Base-by-base conservation (phyloP, 495 filamentous ascomycete species). In the Parmelia sp. region DNA sequence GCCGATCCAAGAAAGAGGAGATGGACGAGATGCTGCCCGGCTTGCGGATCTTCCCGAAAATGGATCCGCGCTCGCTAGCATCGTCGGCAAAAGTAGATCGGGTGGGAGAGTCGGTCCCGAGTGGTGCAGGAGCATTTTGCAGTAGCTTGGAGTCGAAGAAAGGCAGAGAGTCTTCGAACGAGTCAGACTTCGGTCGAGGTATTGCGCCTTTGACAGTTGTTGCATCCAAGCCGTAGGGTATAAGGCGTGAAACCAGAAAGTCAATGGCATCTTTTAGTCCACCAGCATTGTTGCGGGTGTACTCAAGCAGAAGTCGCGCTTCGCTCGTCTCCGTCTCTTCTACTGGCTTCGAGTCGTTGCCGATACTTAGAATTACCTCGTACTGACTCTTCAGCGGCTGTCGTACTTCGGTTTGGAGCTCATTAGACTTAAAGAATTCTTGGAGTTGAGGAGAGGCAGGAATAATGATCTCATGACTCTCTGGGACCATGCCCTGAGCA, bases 61-160 rank as follows among this genome's bases (percentile, higher is more conserved):
- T 87, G 44, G 88, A 91, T 72, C 86, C 86, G 29, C 88, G 87
- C 72, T 92, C 88, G 64, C 87, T 86, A 67, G 84, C 86, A 62
- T 93, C 90, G 60, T 91, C 90, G 42, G 81, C 84, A 68, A 96
- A 96, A 55, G 82, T 87, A 27, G 88, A 83, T 45, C 86, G 84
- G 21, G 90, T 95, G 4, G 91, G 91, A 36, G 92, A 94, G 69
- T 96, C 92, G 5, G 90, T 92, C 19, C 83, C 80, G 29, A 92
- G 79, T 1, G 88, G 86, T 37, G 86, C 84, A 36, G 91, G 91
- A 14, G 90, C 90, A 71, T 92, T 89, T 74, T 97, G 95, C 40
- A 99, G 81, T 39, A 99, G 78, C 77, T 97, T 97, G 0, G 92
- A 94, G 74, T 96, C 88, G 74, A 99, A 99, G 80, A 90, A 97